Conservation (phyloP, 768 basidiomycete species). For the Termitomyces sp. region DNA sequence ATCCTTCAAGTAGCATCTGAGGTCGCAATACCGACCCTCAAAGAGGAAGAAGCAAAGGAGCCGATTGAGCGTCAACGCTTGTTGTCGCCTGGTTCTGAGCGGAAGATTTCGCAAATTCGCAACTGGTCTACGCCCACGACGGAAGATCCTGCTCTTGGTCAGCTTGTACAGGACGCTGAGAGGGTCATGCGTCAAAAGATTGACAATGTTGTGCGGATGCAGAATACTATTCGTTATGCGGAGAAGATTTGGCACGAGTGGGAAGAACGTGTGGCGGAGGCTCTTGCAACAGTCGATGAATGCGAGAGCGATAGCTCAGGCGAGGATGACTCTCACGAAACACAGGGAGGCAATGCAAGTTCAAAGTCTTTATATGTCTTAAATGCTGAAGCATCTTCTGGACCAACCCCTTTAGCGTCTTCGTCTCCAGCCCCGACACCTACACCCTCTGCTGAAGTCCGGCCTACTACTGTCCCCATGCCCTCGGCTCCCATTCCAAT, state of each 20-base stretch:
- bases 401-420: constrained; percentile 70
- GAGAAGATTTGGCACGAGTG: constrained; percentile 98
- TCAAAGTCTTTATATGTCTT: constrained; percentile 66
- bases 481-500: constrained; percentile 28
- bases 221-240: constrained; percentile 94
- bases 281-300: constrained; percentile 53
- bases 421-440: constrained; percentile 40
- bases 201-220: constrained; percentile 92
- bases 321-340: constrained; percentile 31
- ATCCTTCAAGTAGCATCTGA: constrained; percentile 77
- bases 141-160: constrained; percentile 79
- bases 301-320: constrained; percentile 42
- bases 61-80: constrained; percentile 92
- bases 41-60: constrained; percentile 88
- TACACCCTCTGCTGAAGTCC: constrained; percentile 28
- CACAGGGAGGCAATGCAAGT: constrained; percentile 46
- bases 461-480: constrained; percentile 23
- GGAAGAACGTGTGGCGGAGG: constrained; percentile 83
- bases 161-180: constrained; percentile 85
- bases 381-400: constrained; percentile 42
- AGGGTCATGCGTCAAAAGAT: constrained; percentile 90
- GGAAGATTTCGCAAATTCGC: constrained; percentile 78
- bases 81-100: constrained; percentile 85
- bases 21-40: constrained; percentile 82
- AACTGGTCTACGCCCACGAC: constrained; percentile 85